Conservation (phyloP, 139 green algal genomes). For the Chlorella vulgaris region DNA sequence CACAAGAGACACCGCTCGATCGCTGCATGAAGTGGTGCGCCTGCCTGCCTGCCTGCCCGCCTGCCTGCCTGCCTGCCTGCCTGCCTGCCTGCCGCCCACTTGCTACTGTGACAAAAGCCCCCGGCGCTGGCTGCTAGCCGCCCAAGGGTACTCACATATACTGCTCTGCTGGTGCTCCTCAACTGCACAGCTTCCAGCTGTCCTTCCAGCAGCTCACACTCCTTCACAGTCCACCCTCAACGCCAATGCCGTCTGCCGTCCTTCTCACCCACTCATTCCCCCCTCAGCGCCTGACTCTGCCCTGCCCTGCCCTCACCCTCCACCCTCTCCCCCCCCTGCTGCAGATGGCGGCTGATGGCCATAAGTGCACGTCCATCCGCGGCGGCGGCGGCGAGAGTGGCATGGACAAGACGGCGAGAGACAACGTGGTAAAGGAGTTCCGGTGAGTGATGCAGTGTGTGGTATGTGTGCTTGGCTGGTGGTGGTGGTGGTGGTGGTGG, state of each 20-base stretch:
- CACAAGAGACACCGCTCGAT: conserved; percentile 65
- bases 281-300: too few relatives aligned
- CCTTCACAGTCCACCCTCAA: too few relatives aligned
- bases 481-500: background rate
- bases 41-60: background rate
- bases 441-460: background rate
- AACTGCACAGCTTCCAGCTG: too few relatives aligned
- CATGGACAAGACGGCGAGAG: conserved; percentile 83
- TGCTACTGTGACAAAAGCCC: background rate
- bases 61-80: background rate
- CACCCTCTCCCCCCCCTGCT: too few relatives aligned
- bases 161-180: too few relatives aligned
- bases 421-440: conserved; percentile 94
- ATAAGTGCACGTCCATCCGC: conserved; percentile 91
- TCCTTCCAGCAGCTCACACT: too few relatives aligned
- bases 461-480: background rate
- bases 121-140: too few relatives aligned
- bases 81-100: background rate
- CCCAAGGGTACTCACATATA: too few relatives aligned
- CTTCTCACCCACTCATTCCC: too few relatives aligned
- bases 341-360: conserved; percentile 84
- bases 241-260: too few relatives aligned
- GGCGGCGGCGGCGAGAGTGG: conserved; percentile 63
- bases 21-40: conserved; percentile 44
- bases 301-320: too few relatives aligned